Evolutionary conservation across 148 eudicot species (phyloP), one percentile per base, ranked within the genome.

Genomic region (Camellia lanceoleosa): DNA sequence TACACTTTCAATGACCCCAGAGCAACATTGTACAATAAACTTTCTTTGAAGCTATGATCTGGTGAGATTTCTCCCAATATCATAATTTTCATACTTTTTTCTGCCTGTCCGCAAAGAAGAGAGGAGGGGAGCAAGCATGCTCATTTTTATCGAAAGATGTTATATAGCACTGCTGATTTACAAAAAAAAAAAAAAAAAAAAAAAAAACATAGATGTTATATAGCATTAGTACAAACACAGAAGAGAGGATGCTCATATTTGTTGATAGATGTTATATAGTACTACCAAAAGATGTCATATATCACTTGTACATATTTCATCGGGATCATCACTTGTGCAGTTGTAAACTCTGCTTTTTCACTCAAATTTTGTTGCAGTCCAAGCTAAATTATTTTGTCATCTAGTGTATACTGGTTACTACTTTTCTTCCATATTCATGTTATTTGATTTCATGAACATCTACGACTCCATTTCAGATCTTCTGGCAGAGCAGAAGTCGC

Each of bases 401-500:
- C n/a, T 54, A n/a, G 0, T n/a, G 16, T 42, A 9, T 68, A 18
- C 30, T 30, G 30, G 30, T 30, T 30, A 30, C 38, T 16, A 3
- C 7, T 62, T 49, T 68, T 75, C 61, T 65, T 68, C 42, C 73
- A 19, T 23, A 41, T 80, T 65, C 4, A 3, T 20, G 7, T 77
- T 77, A 20, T 3, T 41, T 67, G 63, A 71, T 38, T 38, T 81
- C 68, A 11, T 51, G 7, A 47, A 62, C 23, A 6, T 30, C 52
- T 30, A 8, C 68, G 74, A 18, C 16, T 68, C 74, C 51, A 61
- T 71, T 47, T 43, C 88, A 91, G 90, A 85, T 90, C 95, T 81
- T 86, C 91, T 38, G 98, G 98, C 54, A 78, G 85, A 80, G 89
- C 92, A 64, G 82, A 82, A 71, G 86, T 94, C 84, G 67, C 87